These are phyloP conservation scores for Candolleomyces eurysporus DNA, from an alignment of 768 basidiomycete genomes.

Conservation along the genomic window DNA sequence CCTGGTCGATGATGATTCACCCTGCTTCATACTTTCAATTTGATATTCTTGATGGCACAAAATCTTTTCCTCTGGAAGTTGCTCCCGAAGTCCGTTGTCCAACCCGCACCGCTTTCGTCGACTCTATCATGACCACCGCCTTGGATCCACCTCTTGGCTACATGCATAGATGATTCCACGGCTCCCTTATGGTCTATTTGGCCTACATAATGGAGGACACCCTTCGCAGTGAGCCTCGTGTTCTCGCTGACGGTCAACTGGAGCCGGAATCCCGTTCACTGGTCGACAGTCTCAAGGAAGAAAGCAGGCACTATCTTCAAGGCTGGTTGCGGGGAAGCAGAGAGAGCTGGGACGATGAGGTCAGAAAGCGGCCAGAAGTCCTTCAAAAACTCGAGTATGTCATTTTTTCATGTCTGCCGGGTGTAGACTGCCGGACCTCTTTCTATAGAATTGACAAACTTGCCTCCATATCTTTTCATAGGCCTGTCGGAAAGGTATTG, in stretches of 20 bases:
- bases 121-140: neutral
- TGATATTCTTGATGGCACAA: constrained; percentile 10
- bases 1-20: constrained; percentile 12
- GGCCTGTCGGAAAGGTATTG: neutral
- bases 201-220: neutral
- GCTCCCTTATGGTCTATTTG: neutral
- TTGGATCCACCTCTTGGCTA: neutral
- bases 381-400: neutral
- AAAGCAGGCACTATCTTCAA: neutral
- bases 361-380: neutral
- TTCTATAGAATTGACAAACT: neutral
- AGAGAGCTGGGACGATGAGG: neutral
- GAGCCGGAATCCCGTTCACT: neutral
- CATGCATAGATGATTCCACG: neutral
- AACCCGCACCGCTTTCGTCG: constrained; percentile 10
- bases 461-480: neutral
- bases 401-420: neutral
- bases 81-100: constrained; percentile 15
- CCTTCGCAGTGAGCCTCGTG: neutral
- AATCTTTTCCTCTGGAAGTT: constrained; percentile 11
- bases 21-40: constrained; percentile 13
- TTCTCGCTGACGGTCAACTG: neutral
- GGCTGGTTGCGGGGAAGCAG: neutral
- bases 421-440: neutral
- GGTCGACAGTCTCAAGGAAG: neutral